Evolutionary conservation across 1,284 basidiomycete species (phyloP), one percentile per base, ranked within the genome.

Genomic region (Anthracocystis setariae): DNA sequence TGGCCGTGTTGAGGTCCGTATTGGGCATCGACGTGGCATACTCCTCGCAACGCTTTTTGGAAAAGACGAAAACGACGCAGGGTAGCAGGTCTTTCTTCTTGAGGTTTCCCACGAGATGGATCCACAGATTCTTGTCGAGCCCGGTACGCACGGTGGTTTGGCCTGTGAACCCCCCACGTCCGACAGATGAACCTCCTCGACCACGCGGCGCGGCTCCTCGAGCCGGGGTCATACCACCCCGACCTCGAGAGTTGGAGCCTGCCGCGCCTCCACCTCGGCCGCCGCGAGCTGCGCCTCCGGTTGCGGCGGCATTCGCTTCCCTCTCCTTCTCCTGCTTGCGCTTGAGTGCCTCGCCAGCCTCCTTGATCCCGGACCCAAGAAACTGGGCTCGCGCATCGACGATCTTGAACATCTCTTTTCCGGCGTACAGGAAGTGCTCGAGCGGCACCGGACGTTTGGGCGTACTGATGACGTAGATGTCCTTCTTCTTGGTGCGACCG

Each of bases 401-500:
- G 63, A 98, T 93, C 84, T 95, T 97, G 86, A 91, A 90, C 76
- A 92, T 85, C 44, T 97, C 93, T 67, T 90, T 88, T 12, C 93
- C 92, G 1, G 94, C 93, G 85, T 96, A 99, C 5, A 99, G 85
- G 84, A 91, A 97, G 85, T 98, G 96, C 83, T 98, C 95, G 38
- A 99, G 87, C 2, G 96, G 96, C 2, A 98, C 95, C 0, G 96
- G 96, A 63, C 96, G 88, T 84, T 98, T 94, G 1, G 91, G 89
- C 0, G 96, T 99, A 21, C 92, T 96, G 73, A 99, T 98, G 52
- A 99, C 96, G 83, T 98, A 98, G 60, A 99, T 97, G 77, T 98
- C 94, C 84, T 98, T 98, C 86, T 94, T 96, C 86, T 98, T 98
- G 1, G 96, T 99, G 10, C 96, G 91, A 3, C 96, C 96, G 61